These are phyloP conservation scores for Ceratocystis ficicola DNA, from an alignment of 2,329 filamentous ascomycete genomes.

Conservation along the genomic window DNA sequence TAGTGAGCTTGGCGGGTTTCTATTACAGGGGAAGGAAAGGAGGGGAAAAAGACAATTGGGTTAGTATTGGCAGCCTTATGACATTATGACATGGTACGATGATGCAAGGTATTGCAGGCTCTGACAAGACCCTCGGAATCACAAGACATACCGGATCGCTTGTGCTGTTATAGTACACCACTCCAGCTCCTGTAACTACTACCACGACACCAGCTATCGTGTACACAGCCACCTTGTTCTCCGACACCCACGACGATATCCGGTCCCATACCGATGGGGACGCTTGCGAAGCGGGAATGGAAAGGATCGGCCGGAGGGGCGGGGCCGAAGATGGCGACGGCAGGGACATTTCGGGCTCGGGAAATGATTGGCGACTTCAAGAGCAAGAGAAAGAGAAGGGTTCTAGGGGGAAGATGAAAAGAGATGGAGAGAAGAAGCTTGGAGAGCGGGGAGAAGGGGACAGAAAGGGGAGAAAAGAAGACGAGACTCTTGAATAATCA, in stretches of 20 bases:
- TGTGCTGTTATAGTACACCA: constrained; percentile 72
- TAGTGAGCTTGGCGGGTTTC: constrained; percentile 59
- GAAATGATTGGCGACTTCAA: background rate
- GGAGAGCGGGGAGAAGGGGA: background rate
- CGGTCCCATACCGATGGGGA: constrained; percentile 65
- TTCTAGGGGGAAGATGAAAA: background rate
- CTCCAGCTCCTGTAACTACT: constrained; percentile 80
- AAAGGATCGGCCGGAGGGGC: constrained; percentile 20
- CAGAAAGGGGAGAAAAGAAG: too few relatives aligned
- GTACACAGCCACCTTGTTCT: constrained; percentile 92
- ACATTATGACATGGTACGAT: too few relatives aligned
- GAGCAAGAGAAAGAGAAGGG: background rate
- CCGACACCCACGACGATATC: constrained; percentile 79
- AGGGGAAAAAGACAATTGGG: too few relatives aligned
- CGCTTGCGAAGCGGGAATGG: constrained; percentile 21
- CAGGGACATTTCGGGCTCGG: constrained; percentile 18
- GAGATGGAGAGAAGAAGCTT: background rate
- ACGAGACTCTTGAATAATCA: background rate
- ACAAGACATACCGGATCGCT: constrained; percentile 40
- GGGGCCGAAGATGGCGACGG: constrained; percentile 21
- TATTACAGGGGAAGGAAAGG: constrained; percentile 25
- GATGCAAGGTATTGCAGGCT: too few relatives aligned
- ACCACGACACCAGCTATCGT: constrained; percentile 91
- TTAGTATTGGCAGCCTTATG: too few relatives aligned
- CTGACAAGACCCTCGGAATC: too few relatives aligned